Conservation (phyloP, 768 basidiomycete species). For the Sporobolomyces pararoseus region DNA sequence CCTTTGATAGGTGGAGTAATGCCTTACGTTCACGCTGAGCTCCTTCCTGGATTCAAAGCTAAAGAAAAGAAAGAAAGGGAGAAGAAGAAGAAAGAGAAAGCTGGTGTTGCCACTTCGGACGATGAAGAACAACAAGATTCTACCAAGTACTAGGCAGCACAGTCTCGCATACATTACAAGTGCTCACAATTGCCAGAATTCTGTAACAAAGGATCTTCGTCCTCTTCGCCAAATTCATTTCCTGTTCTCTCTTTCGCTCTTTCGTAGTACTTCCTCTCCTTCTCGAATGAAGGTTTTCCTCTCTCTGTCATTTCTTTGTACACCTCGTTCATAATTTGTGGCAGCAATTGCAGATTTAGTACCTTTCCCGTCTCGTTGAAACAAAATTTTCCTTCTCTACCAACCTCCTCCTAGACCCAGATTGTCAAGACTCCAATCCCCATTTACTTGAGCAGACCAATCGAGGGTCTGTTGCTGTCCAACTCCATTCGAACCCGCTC, state of each 20-base stretch:
- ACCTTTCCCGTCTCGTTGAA: no score
- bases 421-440: conserved; percentile 6
- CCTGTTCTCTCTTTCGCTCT: no score
- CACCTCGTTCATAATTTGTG: no score
- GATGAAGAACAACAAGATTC: not conserved
- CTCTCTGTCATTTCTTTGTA: no score
- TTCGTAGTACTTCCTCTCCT: no score
- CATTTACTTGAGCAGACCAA: not conserved
- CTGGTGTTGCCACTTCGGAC: not conserved
- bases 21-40: conserved; percentile 40
- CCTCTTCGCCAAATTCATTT: no score
- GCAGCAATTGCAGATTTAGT: no score
- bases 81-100: not conserved
- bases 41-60: not conserved
- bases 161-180: no score
- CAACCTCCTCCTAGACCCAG: conserved; percentile 7
- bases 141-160: not conserved
- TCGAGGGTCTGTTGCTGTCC: not conserved
- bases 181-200: no score
- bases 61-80: not conserved
- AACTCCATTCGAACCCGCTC: not conserved
- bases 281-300: no score
- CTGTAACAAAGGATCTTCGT: no score
- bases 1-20: conserved; percentile 45
- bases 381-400: no score